Evolutionary conservation across 805 yeast genomes (phyloP).

Genomic region (Monosporozyma servazzii): DNA sequence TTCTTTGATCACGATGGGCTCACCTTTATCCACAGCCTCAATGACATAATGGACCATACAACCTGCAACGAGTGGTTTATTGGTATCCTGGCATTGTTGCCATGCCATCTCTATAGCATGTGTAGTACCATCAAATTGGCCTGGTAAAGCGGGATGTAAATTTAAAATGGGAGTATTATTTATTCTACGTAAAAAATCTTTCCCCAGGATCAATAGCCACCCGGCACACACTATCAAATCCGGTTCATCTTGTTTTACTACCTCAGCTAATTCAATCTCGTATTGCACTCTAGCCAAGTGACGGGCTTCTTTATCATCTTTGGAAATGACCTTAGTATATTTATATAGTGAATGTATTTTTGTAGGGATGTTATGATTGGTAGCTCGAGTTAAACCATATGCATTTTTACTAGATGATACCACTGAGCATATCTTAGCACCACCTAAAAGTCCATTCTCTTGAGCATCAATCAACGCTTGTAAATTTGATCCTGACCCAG

Average conservation of each 20-base stretch:
- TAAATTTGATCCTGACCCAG: conserved; percentile 92
- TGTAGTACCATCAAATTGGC: conserved; percentile 86
- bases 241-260: conserved; percentile 58
- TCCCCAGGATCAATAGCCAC: conserved; percentile 90
- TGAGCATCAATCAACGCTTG: conserved; percentile 87
- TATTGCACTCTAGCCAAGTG: conserved; percentile 54
- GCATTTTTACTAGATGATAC: conserved; percentile 83
- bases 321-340: conserved; percentile 69
- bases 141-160: conserved; percentile 94
- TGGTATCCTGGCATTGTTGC: conserved; percentile 72
- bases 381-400: conserved; percentile 76
- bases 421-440: conserved; percentile 60
- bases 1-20: conserved; percentile 77
- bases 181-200: conserved; percentile 55
- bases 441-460: conserved; percentile 28
- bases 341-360: conserved; percentile 58
- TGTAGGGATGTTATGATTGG: conserved; percentile 59
- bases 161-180: conserved; percentile 71
- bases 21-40: conserved; percentile 89
- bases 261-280: conserved; percentile 67
- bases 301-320: conserved; percentile 53
- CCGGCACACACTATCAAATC: conserved; percentile 95
- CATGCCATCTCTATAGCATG: conserved; percentile 95
- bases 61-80: conserved; percentile 69
- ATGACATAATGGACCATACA: conserved; percentile 97